Conservation (phyloP, 2,329 filamentous ascomycete genomes). For the Aureobasidium zeae region DNA sequence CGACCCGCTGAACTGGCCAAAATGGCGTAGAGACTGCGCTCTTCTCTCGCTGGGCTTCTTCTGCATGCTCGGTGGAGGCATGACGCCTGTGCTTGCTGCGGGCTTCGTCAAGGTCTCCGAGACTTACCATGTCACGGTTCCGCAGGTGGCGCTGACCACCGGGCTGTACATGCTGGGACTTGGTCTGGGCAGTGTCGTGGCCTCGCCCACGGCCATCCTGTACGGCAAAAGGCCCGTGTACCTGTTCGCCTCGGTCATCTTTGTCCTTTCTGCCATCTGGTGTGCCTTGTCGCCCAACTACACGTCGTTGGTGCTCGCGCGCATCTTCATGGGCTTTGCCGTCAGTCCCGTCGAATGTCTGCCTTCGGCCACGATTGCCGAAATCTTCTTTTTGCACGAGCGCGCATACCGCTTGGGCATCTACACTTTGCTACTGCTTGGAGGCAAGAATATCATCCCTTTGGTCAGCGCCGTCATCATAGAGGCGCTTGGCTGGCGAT, state of each 20-base stretch:
- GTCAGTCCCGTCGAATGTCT: constrained; percentile 87
- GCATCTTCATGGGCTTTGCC: constrained; percentile 79
- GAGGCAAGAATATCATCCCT: constrained; percentile 79
- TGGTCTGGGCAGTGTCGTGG: constrained; percentile 72
- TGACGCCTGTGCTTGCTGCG: constrained; percentile 81
- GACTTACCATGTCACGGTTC: constrained; percentile 56
- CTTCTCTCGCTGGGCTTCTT: constrained; percentile 80
- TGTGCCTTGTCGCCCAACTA: constrained; percentile 78
- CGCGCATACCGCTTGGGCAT: constrained; percentile 87
- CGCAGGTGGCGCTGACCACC: constrained; percentile 74
- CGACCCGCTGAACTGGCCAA: constrained; percentile 86
- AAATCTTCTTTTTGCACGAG: constrained; percentile 94
- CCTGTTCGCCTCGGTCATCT: constrained; percentile 65
- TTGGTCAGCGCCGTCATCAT: constrained; percentile 81
- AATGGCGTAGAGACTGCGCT: constrained; percentile 69
- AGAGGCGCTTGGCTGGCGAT: constrained; percentile 64
- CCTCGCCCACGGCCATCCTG: constrained; percentile 82
- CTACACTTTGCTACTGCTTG: constrained; percentile 79
- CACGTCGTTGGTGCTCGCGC: constrained; percentile 65
- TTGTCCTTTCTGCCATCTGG: constrained; percentile 70
- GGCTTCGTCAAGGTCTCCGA: constrained; percentile 74
- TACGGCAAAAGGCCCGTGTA: constrained; percentile 90
- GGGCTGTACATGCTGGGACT: constrained; percentile 92
- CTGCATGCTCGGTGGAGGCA: constrained; percentile 86
- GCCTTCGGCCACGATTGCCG: constrained; percentile 85